Evolutionary conservation across 148 eudicot species (phyloP).

Genomic region (Persicaria tinctoria): DNA sequence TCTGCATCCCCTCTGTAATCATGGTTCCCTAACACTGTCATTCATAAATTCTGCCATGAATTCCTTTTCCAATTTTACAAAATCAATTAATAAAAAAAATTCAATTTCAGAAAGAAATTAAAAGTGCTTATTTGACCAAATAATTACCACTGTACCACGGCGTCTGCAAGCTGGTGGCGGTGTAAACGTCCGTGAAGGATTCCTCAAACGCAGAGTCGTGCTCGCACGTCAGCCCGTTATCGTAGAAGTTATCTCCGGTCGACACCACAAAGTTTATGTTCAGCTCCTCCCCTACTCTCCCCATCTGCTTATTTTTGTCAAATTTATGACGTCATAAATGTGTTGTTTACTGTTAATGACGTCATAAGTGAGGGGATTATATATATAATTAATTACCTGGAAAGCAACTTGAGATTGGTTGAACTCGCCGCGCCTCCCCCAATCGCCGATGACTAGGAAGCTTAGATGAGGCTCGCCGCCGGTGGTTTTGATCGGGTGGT

Average conservation of each 20-base stretch:
- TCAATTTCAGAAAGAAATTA: background rate
- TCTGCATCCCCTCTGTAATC: slow-evolving; percentile 72
- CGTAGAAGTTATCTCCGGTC: slow-evolving; percentile 83
- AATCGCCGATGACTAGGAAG: slow-evolving; percentile 68
- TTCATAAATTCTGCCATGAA: background rate
- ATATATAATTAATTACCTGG: slow-evolving; percentile 33
- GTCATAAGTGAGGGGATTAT: too few species aligned
- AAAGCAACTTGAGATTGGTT: slow-evolving; percentile 65
- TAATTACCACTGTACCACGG: slow-evolving; percentile 63
- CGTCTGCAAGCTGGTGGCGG: slow-evolving; percentile 69
- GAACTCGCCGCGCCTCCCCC: slow-evolving; percentile 64
- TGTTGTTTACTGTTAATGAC: background rate
- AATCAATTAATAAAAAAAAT: background rate
- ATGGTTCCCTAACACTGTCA: slow-evolving; percentile 70
- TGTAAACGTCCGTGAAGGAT: slow-evolving; percentile 54
- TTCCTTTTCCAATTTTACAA: background rate
- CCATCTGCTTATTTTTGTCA: slow-evolving; percentile 44
- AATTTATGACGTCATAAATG: too few species aligned
- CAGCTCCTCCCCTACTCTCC: slow-evolving; percentile 46
- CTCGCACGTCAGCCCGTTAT: slow-evolving; percentile 45
- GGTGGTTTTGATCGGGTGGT: background rate
- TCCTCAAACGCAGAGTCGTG: slow-evolving; percentile 58
- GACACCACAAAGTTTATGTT: slow-evolving; percentile 64
- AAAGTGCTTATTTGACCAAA: background rate
- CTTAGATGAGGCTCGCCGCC: slow-evolving; percentile 18